Conservation (phyloP, 352 stramenopile species). For the Halophytophthora batemanensis region DNA sequence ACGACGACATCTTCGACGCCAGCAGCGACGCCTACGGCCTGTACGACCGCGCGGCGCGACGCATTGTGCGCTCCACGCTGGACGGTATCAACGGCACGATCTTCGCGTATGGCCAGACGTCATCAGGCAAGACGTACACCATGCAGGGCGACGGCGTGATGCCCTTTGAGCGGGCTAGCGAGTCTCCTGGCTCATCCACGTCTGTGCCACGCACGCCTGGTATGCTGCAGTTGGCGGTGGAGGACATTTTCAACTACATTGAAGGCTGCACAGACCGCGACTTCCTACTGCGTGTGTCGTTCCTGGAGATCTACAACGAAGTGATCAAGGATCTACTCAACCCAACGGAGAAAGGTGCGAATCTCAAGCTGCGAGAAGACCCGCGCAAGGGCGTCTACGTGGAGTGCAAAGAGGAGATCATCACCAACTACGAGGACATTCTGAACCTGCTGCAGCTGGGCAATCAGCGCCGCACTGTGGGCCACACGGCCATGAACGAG, state of each 20-base stretch:
- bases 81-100: slow-evolving; percentile 85
- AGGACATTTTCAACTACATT: slow-evolving; percentile 93
- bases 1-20: slow-evolving; percentile 77
- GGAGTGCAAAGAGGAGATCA: slow-evolving; percentile 93
- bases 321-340: slow-evolving; percentile 95
- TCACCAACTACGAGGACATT: slow-evolving; percentile 76
- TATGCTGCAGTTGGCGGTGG: slow-evolving; percentile 91
- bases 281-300: slow-evolving; percentile 96
- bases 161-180: slow-evolving; percentile 15
- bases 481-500: slow-evolving; percentile 80
- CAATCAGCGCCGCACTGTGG: slow-evolving; percentile 60
- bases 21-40: slow-evolving; percentile 44
- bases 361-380: slow-evolving; percentile 92
- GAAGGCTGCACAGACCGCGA: slow-evolving; percentile 80
- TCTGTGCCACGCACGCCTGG: slow-evolving; percentile 17
- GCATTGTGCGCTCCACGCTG: slow-evolving; percentile 74
- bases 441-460: slow-evolving; percentile 59
- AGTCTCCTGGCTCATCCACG: neutral
- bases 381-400: slow-evolving; percentile 96
- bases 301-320: slow-evolving; percentile 99
- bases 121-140: slow-evolving; percentile 95
- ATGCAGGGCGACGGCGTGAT: slow-evolving; percentile 88
- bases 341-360: slow-evolving; percentile 35
- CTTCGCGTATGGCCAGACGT: slow-evolving; percentile 97
- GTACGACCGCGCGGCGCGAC: slow-evolving; percentile 56